Evolutionary conservation across 148 eudicot genomes (phyloP), one percentile per base, ranked within the genome.

Genomic region (Talinum fruticosum): DNA sequence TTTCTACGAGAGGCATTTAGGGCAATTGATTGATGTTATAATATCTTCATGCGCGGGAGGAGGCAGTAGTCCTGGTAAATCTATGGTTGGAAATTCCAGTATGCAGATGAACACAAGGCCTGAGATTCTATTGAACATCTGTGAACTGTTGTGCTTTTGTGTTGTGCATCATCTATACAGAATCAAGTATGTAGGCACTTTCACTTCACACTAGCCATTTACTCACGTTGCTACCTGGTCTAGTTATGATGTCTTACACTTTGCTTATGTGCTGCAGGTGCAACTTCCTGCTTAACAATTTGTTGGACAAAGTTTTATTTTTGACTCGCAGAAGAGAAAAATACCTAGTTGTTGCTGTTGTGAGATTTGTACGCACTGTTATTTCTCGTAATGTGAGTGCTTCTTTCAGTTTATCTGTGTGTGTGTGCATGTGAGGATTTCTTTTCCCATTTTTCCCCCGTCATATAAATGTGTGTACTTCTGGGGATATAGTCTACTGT

Each of bases 1-100:
- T 65, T 96, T 96, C 83, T 93, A 93, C 49, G 97, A 96, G 88
- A 93, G 87, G 90, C 97, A 96, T 83, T 84, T 96, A 82, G 86
- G 83, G 80, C 92, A 90, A 79, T 81, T 96, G 81, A 86, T 96
- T 88, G 95, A 90, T 82, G 90, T 85, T 73, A 88, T 93, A 79
- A 87, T 91, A 32, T 81, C 88, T 51, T 93, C 98, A 44, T 91
- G 98, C 82, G 84, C 90, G 19, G 85, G 84, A 61, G 66, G 66
- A 62, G 80, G 83, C 79, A 76, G 61, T 79, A 77, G 23, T 76
- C 77, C 54, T 79, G 76, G 76, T 73, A 87, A 81, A 51, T 72
- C 87, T 81, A 74, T 44, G 36, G 78, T 59, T 51, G 89, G 89
- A 69, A 85, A 69, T 76, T 28, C 69, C 64, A 79, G 64, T 67